Percentiles rank a stretch among this genome's conserved stretches.
phyloP scores from a whole-genome alignment of 306 rosid genomes.

The Cyclanthera cordifolia region DNA sequence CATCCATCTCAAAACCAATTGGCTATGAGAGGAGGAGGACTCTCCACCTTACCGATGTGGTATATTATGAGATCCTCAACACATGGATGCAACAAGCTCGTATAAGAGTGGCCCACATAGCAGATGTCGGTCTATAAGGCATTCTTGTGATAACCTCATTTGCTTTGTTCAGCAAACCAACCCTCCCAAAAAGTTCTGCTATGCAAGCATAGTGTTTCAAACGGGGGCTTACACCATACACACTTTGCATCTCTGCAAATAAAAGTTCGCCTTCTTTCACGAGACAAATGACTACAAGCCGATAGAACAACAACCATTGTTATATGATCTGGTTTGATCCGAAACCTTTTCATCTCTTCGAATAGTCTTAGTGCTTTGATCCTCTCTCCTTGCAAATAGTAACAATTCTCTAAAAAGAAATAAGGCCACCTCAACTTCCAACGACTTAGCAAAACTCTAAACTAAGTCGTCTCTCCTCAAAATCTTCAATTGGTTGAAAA shows the following conservation, averaged over 20 bases:
- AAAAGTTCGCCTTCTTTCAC: conserved; percentile 38
- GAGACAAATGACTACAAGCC: conserved; percentile 90
- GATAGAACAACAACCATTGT: conserved; percentile 70
- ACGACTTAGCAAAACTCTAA: too few species aligned
- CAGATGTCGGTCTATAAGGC: conserved; percentile 71
- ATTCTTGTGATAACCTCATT: conserved; percentile 45
- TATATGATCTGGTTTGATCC: conserved; percentile 65
- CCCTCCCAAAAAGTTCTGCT: conserved; percentile 84
- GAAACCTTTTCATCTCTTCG: conserved; percentile 49
- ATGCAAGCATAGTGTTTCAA: conserved; percentile 72
- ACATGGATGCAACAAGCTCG: conserved; percentile 72
- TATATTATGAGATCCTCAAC: too few species aligned
- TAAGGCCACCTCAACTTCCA: too few species aligned
- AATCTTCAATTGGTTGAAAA: too few species aligned
- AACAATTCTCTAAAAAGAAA: too few species aligned
- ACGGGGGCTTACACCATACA: conserved; percentile 38
- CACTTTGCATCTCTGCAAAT: conserved; percentile 45
- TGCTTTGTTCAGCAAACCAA: conserved; percentile 60
- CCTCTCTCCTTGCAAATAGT: conserved; percentile 81
- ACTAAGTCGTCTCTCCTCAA: too few species aligned
- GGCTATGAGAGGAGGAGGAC: too few species aligned
- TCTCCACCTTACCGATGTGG: too few species aligned
- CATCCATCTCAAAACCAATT: too few species aligned
- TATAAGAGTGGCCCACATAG: conserved; percentile 82
- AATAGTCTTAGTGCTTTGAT: conserved; percentile 46